Base-by-base conservation (phyloP, 2,329 filamentous ascomycete genomes). In the Phaeomoniella chlamydospora region DNA sequence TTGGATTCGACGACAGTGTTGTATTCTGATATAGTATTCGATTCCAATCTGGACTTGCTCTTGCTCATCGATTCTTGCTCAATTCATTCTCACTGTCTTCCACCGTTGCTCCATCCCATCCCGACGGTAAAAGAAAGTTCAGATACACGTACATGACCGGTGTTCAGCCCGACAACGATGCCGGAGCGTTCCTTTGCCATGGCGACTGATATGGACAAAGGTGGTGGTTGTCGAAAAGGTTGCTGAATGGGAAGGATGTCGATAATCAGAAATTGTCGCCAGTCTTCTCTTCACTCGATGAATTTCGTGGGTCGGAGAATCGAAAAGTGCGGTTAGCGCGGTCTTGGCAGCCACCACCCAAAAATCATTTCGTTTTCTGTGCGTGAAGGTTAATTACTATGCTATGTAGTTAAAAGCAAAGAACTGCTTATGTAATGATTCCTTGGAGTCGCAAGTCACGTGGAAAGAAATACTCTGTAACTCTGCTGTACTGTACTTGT, bases 91-190 rank as follows among this genome's bases (percentile, higher is more conserved):
- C 38, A 45, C 38, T 40, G 42, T 33, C 34, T 36, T 38, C 37
- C 38, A 42, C 52, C 50, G 52, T 44, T 46, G 33, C 43, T 14
- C 29, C 16, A 37, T 26, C 32, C 15, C 31, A 31, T 11, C 39
- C 40, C 35, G 41, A 37, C 6, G 6, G 43, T 45, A 40, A 45
- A 29, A 43, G 18, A 45, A 38, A 33, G 32, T 9, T 15, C 15
- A 10, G 30, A 32, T 37, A 36, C 48, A 77, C 74, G 57, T 75
- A 78, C 74, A 59, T 77, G 72, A 58, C 74, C 74, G 54, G 66
- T 66, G 64, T 78, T 78, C 54, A 75, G 58, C 56, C 74, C 74
- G 55, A 70, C 58, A 59, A 67, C 62, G 56, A 78, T 61, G 53
- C 64, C 64, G 55, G 60, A 39, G 48, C 60, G 59, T 59, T 67